phyloP scores from a whole-genome alignment of 495 filamentous ascomycete genomes.

The Neurospora sp. region DNA sequence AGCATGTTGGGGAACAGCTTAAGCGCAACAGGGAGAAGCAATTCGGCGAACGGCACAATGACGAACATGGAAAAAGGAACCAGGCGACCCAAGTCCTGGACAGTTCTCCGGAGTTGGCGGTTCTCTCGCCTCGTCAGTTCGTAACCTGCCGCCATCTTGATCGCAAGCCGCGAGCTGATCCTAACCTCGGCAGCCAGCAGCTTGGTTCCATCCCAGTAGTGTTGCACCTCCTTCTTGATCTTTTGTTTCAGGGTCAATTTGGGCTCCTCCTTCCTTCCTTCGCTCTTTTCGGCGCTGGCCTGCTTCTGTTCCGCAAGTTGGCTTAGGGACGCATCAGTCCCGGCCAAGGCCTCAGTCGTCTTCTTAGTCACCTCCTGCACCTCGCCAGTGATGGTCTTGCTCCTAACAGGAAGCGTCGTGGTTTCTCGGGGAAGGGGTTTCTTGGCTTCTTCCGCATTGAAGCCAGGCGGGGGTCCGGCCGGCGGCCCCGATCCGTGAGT shows the following conservation, averaged over 20 bases:
- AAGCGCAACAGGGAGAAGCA: slow-evolving; percentile 86
- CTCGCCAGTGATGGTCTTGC: slow-evolving; percentile 21
- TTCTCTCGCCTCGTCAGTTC: slow-evolving; percentile 91
- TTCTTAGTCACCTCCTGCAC: slow-evolving; percentile 21
- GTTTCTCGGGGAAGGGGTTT: slow-evolving; percentile 58
- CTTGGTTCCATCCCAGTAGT: slow-evolving; percentile 99
- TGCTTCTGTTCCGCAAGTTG: slow-evolving; percentile 27
- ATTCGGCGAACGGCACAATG: slow-evolving; percentile 91
- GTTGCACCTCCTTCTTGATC: slow-evolving; percentile 80
- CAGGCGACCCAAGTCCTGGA: slow-evolving; percentile 84
- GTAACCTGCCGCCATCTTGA: slow-evolving; percentile 98
- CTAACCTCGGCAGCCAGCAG: slow-evolving; percentile 82
- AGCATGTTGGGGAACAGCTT: slow-evolving; percentile 95
- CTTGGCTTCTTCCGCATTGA: slow-evolving; percentile 84
- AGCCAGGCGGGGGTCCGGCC: slow-evolving; percentile 78
- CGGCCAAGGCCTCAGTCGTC: slow-evolving; percentile 18
- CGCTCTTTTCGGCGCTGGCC: slow-evolving; percentile 14
- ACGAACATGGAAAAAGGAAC: slow-evolving; percentile 96
- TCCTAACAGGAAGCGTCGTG: slow-evolving; percentile 22
- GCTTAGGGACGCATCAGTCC: slow-evolving; percentile 18
- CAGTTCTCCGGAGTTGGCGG: slow-evolving; percentile 83
- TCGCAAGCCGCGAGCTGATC: slow-evolving; percentile 80
- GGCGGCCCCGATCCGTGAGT: slow-evolving; percentile 37
- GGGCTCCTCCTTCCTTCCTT: slow-evolving; percentile 63
- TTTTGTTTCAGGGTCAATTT: slow-evolving; percentile 79